phyloP scores from a whole-genome alignment of 2,329 filamentous ascomycete genomes.

The Helotiales sp. region DNA sequence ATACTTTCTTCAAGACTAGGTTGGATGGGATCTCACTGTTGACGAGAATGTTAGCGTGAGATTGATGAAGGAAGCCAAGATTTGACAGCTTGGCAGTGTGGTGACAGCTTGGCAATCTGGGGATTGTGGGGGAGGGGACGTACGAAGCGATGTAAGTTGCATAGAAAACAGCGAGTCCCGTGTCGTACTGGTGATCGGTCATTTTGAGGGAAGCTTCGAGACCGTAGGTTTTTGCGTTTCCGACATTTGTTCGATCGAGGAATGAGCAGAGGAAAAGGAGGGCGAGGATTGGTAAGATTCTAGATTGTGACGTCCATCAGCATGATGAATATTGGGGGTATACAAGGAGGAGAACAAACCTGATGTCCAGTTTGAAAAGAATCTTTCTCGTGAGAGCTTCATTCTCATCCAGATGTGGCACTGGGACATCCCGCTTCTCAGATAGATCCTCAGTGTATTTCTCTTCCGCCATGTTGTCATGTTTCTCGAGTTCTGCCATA shows the following conservation, averaged over 20 bases:
- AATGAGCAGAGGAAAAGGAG: conserved; percentile 66
- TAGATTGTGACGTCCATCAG: conserved; percentile 32
- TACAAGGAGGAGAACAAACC: conserved; percentile 36
- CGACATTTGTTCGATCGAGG: conserved; percentile 70
- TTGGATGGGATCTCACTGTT: conserved; percentile 54
- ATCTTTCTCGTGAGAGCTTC: conserved; percentile 42
- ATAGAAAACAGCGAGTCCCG: conserved; percentile 65
- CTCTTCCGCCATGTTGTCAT: conserved; percentile 11
- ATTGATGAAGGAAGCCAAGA: neutral
- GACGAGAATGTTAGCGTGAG: neutral
- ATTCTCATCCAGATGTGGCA: conserved; percentile 4
- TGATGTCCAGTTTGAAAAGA: conserved; percentile 54
- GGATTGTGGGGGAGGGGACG: neutral
- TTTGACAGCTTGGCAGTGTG: neutral
- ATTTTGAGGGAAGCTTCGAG: conserved; percentile 59
- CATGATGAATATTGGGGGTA: neutral
- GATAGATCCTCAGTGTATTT: conserved; percentile 11
- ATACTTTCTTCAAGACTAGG: conserved; percentile 52
- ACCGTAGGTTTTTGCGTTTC: conserved; percentile 66
- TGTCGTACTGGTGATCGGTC: conserved; percentile 61
- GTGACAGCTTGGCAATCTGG: too few species aligned
- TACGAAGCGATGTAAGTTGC: conserved; percentile 61
- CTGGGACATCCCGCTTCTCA: neutral
- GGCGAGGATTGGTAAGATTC: conserved; percentile 62
- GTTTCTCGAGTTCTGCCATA: conserved; percentile 5